Evolutionary conservation across 2,329 filamentous ascomycete species (phyloP), one percentile per base, ranked within the genome.

Genomic region (Geosmithia flava): DNA sequence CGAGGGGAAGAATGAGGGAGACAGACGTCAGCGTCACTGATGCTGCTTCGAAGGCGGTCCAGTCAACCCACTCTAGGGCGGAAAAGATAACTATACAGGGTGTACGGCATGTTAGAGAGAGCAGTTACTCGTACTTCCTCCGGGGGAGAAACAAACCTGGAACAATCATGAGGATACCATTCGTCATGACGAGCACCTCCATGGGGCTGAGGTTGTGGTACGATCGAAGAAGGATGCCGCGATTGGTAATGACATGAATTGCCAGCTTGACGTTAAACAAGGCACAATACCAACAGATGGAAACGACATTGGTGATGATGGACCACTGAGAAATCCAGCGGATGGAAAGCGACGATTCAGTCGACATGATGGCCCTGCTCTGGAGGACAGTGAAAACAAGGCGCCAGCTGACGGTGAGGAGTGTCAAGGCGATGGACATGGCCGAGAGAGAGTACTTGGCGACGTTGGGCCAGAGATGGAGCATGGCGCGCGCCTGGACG

Each of bases 171-270:
- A 80, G 61, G 1, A 76, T 53, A 11, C 74, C 75, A 39, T 79
- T 78, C 45, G 73, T 74, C 54, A 77, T 71, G 46, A 76, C 66
- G 20, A 79, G 62, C 7, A 76, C 67, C 53, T 80, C 75, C 65
- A 79, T 72, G 5, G 73, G 67, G 0, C 61, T 71, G 40, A 79
- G 55, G 0, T 65, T 60, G 45, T 62, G 62, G 3, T 65, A 59
- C 1, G 61, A 61, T 11, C 33, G 33, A 1, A 68, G 68, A 1
- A 78, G 62, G 7, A 79, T 58, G 44, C 67, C 69, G 23, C 72
- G 63, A 52, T 72, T 72, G 8, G 61, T 57, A 42, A 67, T 58
- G 51, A 79, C 64, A 55, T 79, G 75, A 19, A 62, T 54, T 46
- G 71, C 57, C 10, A 79, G 63, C 49, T 76, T 71, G 48, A 67